phyloP scores from a whole-genome alignment of 176 grass and related monocot species.

The Hordeum marinum region DNA sequence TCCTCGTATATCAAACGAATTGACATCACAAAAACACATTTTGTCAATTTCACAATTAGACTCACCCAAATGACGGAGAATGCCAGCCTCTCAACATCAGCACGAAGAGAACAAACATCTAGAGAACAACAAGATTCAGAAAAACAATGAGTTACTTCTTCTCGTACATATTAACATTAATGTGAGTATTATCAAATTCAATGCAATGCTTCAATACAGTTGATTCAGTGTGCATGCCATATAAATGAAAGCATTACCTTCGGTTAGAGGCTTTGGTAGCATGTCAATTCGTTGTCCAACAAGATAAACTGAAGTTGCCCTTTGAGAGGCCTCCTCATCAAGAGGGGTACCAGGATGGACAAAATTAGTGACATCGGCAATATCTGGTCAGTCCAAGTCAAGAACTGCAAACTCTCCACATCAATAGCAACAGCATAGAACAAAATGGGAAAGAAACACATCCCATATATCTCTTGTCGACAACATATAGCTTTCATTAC shows the following conservation, averaged over 20 bases:
- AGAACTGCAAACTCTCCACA: conserved; percentile 28
- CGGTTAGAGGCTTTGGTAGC: conserved; percentile 98
- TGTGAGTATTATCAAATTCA: not conserved
- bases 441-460: not conserved
- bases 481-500: not conserved
- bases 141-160: not conserved
- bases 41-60: not conserved
- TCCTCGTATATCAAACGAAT: not conserved
- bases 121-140: conserved; percentile 26
- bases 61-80: conserved; percentile 98
- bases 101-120: conserved; percentile 98
- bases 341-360: conserved; percentile 88
- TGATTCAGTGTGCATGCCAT: not conserved
- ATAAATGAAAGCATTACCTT: conserved; percentile 52
- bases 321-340: conserved; percentile 85
- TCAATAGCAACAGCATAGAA: not conserved
- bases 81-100: conserved; percentile 86
- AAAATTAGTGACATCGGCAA: conserved; percentile 99
- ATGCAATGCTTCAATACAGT: conserved; percentile 12
- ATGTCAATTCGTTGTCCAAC: conserved; percentile 98
- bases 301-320: conserved; percentile 98
- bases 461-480: not conserved
- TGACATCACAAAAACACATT: not conserved
- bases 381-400: conserved; percentile 66
- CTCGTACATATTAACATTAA: not conserved